Conservation (phyloP, 345 rosid species). For the rapeseed (Brassica napus) region DNA sequence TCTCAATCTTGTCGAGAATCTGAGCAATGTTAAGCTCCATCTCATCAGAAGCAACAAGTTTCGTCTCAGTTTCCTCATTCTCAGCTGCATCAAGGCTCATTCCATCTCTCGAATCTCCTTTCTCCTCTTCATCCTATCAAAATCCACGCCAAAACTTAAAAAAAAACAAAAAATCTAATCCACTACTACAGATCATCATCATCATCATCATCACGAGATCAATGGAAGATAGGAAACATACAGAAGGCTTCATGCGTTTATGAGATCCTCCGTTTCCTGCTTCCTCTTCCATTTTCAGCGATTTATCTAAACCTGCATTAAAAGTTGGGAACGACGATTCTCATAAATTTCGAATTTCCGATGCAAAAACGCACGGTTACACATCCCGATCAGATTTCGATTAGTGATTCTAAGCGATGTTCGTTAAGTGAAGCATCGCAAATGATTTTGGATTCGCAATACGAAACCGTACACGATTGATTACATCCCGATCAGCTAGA, state of each 20-base stretch:
- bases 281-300: conserved; percentile 49
- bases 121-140: conserved; percentile 55
- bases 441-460: not conserved
- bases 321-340: conserved; percentile 2
- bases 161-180: not conserved
- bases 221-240: conserved; percentile 37
- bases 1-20: conserved; percentile 71
- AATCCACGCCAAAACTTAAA: not conserved
- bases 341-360: conserved; percentile 6
- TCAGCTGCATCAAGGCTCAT: conserved; percentile 41
- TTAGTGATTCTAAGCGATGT: not conserved
- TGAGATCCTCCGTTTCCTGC: conserved; percentile 41
- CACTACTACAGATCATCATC: conserved; percentile 22
- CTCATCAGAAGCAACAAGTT: conserved; percentile 68
- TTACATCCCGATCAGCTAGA: not conserved
- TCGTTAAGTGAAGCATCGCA: not conserved
- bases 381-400: conserved; percentile 11
- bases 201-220: conserved; percentile 11
- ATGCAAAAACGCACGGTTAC: not conserved
- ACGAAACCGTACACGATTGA: not conserved
- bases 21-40: conserved; percentile 63
- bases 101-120: conserved; percentile 42
- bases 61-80: conserved; percentile 58
- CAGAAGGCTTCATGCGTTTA: conserved; percentile 69
- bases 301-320: conserved; percentile 17